Base-by-base conservation (phyloP, 2,329 filamentous ascomycete genomes). In the Stylonectria norvegica region DNA sequence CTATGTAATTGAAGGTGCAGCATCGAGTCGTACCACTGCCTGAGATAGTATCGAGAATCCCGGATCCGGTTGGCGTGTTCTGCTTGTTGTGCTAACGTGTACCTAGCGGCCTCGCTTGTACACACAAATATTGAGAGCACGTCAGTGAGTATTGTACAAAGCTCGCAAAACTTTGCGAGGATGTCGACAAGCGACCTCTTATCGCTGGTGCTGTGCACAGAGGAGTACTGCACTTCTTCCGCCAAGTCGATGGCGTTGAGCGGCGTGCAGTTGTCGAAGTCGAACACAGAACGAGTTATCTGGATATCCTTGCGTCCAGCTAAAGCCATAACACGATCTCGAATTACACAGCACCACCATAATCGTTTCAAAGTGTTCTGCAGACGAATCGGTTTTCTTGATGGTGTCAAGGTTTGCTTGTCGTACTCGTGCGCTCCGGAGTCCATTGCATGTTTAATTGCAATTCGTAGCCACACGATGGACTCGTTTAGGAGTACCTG, bases 321-420 rank as follows among this genome's bases (percentile, higher is more conserved):
- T 6, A 45, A 16, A 3, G 29, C 33, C 33, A 45, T 30, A 15
- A 45, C 25, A 1, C 42, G 19, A 19, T 45, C 42, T 27, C 42
- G 37, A 20, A 45, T 33, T 22, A 45, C 29, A 16, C 42, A 45
- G 16, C 38, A 41, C 42, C 42, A 45, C 42, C 42, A 45, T 3
- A 45, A 17, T 2, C 42, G 34, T 11, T 41, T 40, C 17, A 40
- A 12, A 10, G n/a, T 38, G 5, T 30, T 30, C 4, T 35, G 35
- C 11, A 20, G 19, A 7, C 22, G 22, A 7, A 7, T 25, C 22
- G 22, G 7, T 12, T 12, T 25, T 12, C 22, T 12, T 12, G 22
- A 7, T 3, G 40, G 34, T 27, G 20, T 17, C 2, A 35, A 30
- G 2, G 35, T 20, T 18, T 38, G 31, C 2, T 23, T n/a, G n/a